Evolutionary conservation across 805 yeast genomes (phyloP).

Genomic region (Jamesozyma rosinii): DNA sequence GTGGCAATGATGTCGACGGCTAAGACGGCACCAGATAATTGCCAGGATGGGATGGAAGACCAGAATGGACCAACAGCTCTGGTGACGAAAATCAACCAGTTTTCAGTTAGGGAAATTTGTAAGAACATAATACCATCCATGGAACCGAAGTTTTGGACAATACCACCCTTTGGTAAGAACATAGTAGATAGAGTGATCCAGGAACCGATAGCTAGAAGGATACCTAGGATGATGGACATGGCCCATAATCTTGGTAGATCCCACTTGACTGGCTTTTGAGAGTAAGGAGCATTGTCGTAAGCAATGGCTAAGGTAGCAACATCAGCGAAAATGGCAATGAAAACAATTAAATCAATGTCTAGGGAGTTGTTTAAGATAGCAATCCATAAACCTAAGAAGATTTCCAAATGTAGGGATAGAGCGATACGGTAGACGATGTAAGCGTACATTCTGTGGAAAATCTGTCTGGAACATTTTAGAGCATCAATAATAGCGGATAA

Average conservation of each 20-base stretch:
- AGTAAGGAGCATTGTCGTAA: slow-evolving; percentile 93
- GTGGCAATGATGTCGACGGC: slow-evolving; percentile 86
- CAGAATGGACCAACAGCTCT: slow-evolving; percentile 98
- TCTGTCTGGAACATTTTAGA: slow-evolving; percentile 88
- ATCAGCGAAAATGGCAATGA: slow-evolving; percentile 95
- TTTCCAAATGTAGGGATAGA: slow-evolving; percentile 85
- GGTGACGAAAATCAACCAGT: slow-evolving; percentile 94
- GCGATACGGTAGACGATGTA: slow-evolving; percentile 98
- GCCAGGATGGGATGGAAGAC: slow-evolving; percentile 95
- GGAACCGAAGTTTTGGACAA: slow-evolving; percentile 91
- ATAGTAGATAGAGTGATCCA: slow-evolving; percentile 93
- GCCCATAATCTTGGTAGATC: slow-evolving; percentile 96
- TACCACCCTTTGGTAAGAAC: slow-evolving; percentile 87
- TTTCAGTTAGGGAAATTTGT: slow-evolving; percentile 90
- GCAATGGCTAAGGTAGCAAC: slow-evolving; percentile 96
- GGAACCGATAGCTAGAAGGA: slow-evolving; percentile 79
- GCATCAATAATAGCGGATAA: slow-evolving; percentile 91
- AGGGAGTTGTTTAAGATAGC: slow-evolving; percentile 81
- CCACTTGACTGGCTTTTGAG: slow-evolving; percentile 91
- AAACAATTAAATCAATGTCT: slow-evolving; percentile 85
- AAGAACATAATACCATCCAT: slow-evolving; percentile 88
- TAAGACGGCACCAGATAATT: slow-evolving; percentile 87
- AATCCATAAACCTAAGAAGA: slow-evolving; percentile 93
- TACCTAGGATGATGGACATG: slow-evolving; percentile 83
- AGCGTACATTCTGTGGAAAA: slow-evolving; percentile 98